Percentiles rank a stretch among this genome's conserved stretches.
Conservation (phyloP, 1,139 yeast genomes). For the Nakaseomyces nivariensis region DNA sequence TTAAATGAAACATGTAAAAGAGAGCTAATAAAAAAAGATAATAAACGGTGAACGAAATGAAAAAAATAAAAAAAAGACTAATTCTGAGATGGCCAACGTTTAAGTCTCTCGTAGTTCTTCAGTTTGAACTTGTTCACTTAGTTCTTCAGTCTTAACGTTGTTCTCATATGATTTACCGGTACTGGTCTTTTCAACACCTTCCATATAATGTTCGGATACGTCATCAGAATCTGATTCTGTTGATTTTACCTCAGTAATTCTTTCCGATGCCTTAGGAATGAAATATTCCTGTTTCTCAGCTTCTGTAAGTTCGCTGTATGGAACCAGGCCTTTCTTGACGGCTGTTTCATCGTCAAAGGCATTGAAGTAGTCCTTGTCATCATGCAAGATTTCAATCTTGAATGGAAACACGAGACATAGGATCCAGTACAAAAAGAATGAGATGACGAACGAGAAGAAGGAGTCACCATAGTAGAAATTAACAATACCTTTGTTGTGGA, state of each 20-base stretch:
- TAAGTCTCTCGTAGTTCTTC: background rate
- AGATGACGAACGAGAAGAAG: conserved; percentile 35
- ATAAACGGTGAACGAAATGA: too few relatives aligned
- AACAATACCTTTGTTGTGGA: conserved; percentile 30
- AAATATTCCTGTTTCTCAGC: conserved; percentile 13
- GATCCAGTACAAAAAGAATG: conserved; percentile 33
- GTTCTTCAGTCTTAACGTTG: background rate
- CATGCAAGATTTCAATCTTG: conserved; percentile 29
- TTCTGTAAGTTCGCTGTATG: conserved; percentile 24
- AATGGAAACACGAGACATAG: conserved; percentile 33
- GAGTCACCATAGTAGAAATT: conserved; percentile 36
- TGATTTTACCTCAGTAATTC: conserved; percentile 1
- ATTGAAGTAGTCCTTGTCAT: conserved; percentile 33
- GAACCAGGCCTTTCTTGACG: conserved; percentile 29
- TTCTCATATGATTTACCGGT: conserved; percentile 4
- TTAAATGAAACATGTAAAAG: too few relatives aligned
- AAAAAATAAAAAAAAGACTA: background rate
- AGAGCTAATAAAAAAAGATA: too few relatives aligned
- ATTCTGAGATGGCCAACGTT: background rate
- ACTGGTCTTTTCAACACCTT: conserved; percentile 5
- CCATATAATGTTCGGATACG: conserved; percentile 1
- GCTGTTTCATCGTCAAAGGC: conserved; percentile 32
- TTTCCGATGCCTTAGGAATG: conserved; percentile 1
- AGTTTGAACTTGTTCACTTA: background rate
- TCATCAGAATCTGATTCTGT: background rate